Evolutionary conservation across 108 stramenopile species (phyloP), one percentile per base, ranked within the genome.

Genomic region (Nannochloropsis gaditana): DNA sequence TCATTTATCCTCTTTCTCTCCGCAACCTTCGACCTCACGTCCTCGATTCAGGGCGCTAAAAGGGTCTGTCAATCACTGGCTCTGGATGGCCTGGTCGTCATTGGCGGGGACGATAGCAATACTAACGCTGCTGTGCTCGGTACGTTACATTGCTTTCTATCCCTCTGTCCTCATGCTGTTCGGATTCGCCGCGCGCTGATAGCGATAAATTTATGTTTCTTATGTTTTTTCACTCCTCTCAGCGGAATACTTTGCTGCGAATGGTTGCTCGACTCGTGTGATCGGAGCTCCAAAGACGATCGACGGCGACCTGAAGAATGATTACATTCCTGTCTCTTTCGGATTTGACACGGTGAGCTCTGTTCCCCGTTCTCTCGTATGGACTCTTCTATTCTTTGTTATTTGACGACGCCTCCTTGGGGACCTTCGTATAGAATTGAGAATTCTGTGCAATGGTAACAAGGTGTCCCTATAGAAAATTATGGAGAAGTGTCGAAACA

Each of bases 321-420:
- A 90, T 73, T 90, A 88, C 86, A 87, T 90, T 21, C 89, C 89
- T 21, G 88, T 88, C 50, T 88, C 87, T 43, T 90, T 90, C 86
- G 89, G 89, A n/a, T 90, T 90, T 43, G 87, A 89, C 83, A 89
- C 89, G 10, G 89, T 87, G 2, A 9, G 47, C 47, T 50, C 47
- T 11, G 11, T 11, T 11, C 47, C 47, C 47, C 47, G 9, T 50
- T 50, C 47, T 11, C 47, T 50, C 47, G 10, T 11, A 11, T 50
- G 10, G 11, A 11, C 47, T 11, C 47, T 50, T 50, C 47, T 11
- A 50, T 11, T 50, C 47, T 50, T 50, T 11, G 10, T 50, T 11
- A 11, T 50, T 50, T 11, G n/a, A n/a, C n/a, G n/a, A n/a, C n/a
- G n/a, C n/a, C n/a, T n/a, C n/a, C n/a, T n/a, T n/a, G n/a, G n/a